Evolutionary conservation across 768 basidiomycete species (phyloP).

Genomic region (Fomitopsis serialis): DNA sequence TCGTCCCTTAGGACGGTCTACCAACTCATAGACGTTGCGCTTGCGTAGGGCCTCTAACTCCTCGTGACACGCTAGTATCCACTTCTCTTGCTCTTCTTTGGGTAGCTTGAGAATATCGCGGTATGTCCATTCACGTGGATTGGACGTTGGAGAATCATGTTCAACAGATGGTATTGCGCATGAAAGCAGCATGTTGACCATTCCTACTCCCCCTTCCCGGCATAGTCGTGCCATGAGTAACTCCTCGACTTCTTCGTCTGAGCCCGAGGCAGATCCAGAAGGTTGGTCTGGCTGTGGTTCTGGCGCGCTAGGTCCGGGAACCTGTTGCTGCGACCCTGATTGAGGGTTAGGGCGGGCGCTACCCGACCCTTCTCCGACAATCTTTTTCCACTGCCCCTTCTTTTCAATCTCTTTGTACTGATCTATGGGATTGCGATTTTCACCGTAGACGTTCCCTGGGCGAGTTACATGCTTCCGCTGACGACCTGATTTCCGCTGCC

Average conservation of each 20-base stretch:
- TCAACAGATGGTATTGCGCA: background rate
- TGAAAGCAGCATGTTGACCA: conserved; percentile 1
- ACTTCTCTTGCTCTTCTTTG: conserved; percentile 2
- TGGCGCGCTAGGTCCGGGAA: conserved; percentile 6
- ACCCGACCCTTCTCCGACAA: conserved; percentile 1
- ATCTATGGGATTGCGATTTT: background rate
- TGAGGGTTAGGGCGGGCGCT: background rate
- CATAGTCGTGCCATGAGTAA: background rate
- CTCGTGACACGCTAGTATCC: background rate
- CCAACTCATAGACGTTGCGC: conserved; percentile 17
- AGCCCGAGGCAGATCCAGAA: background rate
- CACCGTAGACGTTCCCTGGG: background rate
- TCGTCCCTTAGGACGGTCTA: conserved; percentile 1
- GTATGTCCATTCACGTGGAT: conserved; percentile 1
- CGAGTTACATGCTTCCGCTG: too few relatives aligned
- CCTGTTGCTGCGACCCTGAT: conserved; percentile 2
- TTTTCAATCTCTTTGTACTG: conserved; percentile 6
- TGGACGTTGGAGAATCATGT: background rate
- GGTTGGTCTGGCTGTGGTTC: background rate
- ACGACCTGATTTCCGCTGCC: conserved; percentile 2
- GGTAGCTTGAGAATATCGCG: background rate
- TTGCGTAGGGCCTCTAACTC: background rate
- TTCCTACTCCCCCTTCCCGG: conserved; percentile 4
- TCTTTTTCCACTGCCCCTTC: conserved; percentile 2
- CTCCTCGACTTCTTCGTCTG: background rate